A percentile compares a stretch with the other conserved stretches of the same genome.
These are phyloP conservation scores for Diaporthe australafricana DNA, from an alignment of 2,329 filamentous ascomycete genomes.

Conservation along the genomic window DNA sequence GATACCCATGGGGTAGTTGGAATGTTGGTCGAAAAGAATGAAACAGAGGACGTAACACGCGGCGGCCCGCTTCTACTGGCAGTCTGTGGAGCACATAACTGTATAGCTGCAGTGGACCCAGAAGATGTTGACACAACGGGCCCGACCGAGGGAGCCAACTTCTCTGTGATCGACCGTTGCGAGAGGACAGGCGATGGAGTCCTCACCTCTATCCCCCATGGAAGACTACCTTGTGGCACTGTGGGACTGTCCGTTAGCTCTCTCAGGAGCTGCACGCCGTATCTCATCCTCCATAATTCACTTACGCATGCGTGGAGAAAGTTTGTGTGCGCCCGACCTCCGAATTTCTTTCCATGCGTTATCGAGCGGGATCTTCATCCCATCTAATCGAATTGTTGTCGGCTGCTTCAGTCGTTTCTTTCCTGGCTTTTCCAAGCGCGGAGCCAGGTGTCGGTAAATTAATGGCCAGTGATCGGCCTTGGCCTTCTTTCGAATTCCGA, in stretches of 20 bases:
- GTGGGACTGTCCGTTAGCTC: neutral
- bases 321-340: neutral
- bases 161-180: neutral
- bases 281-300: neutral
- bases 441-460: neutral
- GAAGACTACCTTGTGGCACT: neutral
- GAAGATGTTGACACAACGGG: neutral
- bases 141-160: neutral
- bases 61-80: neutral
- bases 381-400: neutral
- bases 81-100: neutral
- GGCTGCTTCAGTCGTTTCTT: neutral
- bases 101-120: neutral
- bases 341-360: slow-evolving; percentile 17
- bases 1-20: neutral
- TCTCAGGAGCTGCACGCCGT: neutral
- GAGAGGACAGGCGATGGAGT: neutral
- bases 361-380: neutral
- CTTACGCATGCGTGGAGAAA: neutral
- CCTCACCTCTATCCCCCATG: neutral
- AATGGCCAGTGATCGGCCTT: neutral
- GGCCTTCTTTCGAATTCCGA: neutral
- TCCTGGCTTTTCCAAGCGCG: neutral
- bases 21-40: neutral
- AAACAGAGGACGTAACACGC: neutral